Base-by-base conservation (phyloP, 176 grass and related monocot genomes). In the Oryza punctata region DNA sequence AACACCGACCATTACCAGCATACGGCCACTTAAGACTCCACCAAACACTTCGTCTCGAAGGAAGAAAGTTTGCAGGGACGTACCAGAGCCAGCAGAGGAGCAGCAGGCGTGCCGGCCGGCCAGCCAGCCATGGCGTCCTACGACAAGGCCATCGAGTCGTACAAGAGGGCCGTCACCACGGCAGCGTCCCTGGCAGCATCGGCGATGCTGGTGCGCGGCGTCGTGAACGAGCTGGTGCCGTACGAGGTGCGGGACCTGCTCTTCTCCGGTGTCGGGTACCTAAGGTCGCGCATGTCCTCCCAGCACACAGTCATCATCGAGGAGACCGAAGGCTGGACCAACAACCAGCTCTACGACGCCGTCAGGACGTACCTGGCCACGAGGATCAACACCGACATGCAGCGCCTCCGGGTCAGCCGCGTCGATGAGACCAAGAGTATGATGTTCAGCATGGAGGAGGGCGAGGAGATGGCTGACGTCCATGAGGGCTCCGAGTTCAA, bases 341-440 rank as follows among this genome's bases (percentile, higher is more conserved):
- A 47, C 75, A 97, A 97, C 85, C 90, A 94, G 76, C 76, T 97
- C 47, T 94, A 89, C 69, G 95, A 94, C 13, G 95, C 92, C 43
- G 92, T 73, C 30, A 81, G 78, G 9, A 69, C 86, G 43, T 97
- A 97, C 78, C 88, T 97, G 0, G 84, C 95, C 18, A 89, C 92
- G 12, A 80, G 90, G 81, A 97, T 97, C 86, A 86, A 89, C 86
- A 87, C 80, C 54, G 80, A 82, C 88, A 89, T 92, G 92, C 84
- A 78, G 84, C 85, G 92, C 76, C 81, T 94, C 35, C 86, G 86
- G 50, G 92, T 94, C 32, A 92, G 88, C 86, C 78, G 88, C 72
- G 83, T 89, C 21, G 92, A 81, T 45, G 92, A 91, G 45, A 63
- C 80, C 33, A 89, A 94, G 84, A 91, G 82, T 85, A 83, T 97